Conservation (phyloP, 345 rosid species). For the Brassica rapa region DNA sequence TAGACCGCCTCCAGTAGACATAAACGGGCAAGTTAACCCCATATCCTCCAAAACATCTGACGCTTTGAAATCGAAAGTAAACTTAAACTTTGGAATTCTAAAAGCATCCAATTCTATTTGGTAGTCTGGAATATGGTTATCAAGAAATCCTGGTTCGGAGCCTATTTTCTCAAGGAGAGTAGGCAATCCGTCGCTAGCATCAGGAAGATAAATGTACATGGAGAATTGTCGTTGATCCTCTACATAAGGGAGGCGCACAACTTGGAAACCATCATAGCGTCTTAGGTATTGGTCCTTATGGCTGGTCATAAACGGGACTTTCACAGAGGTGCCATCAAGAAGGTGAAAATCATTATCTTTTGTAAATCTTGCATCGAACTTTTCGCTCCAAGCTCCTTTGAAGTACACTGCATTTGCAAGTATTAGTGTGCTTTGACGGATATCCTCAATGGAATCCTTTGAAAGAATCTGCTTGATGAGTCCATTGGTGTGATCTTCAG, state of each 20-base stretch:
- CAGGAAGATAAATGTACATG: conserved; percentile 44
- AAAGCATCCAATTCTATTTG: conserved; percentile 41
- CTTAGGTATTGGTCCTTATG: neutral
- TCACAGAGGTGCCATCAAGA: neutral
- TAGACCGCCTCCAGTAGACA: conserved; percentile 46
- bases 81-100: conserved; percentile 57
- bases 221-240: neutral
- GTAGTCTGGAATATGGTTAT: conserved; percentile 45
- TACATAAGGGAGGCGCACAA: neutral
- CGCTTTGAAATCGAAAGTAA: conserved; percentile 53
- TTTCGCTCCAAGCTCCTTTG: neutral
- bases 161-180: conserved; percentile 49
- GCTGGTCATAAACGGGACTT: neutral
- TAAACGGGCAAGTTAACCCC: conserved; percentile 57
- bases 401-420: neutral
- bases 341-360: neutral
- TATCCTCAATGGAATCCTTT: neutral
- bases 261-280: neutral
- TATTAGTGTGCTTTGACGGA: neutral
- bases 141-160: conserved; percentile 51
- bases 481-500: neutral
- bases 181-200: conserved; percentile 57
- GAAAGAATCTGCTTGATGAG: neutral
- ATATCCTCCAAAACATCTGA: conserved; percentile 46
- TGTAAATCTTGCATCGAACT: neutral